Evolutionary conservation across 2,329 filamentous ascomycete genomes (phyloP).

Genomic region (Capronia coronata): DNA sequence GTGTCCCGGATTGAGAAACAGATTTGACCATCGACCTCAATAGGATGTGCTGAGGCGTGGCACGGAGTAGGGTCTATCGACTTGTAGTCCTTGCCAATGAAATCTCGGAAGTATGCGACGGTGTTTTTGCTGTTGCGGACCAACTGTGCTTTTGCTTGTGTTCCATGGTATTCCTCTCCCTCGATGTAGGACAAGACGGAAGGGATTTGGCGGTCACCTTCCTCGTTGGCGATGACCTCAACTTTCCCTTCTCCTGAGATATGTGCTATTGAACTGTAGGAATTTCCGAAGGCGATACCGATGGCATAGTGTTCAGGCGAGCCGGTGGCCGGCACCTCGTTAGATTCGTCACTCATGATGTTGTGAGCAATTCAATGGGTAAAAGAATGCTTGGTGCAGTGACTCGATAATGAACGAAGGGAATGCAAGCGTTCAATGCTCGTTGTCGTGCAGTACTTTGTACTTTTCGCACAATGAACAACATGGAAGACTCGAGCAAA

Average conservation of each 20-base stretch:
- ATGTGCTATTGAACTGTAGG: conserved; percentile 93
- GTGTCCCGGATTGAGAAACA: conserved; percentile 81
- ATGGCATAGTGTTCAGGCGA: conserved; percentile 60
- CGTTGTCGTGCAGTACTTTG: not conserved
- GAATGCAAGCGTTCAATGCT: not conserved
- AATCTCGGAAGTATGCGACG: conserved; percentile 91
- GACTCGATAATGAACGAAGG: not conserved
- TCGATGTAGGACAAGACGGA: conserved; percentile 89
- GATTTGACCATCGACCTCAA: conserved; percentile 64
- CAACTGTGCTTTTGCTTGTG: conserved; percentile 89
- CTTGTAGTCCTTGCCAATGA: conserved; percentile 89
- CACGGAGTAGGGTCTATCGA: conserved; percentile 92
- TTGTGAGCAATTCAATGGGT: not conserved
- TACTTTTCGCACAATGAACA: not conserved
- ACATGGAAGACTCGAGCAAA: not conserved
- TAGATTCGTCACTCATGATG: conserved; percentile 48
- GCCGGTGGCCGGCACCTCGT: conserved; percentile 41
- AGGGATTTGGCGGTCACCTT: conserved; percentile 97
- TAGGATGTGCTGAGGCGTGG: conserved; percentile 86
- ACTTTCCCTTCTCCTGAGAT: conserved; percentile 83
- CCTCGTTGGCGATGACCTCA: conserved; percentile 97
- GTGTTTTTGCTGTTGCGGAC: conserved; percentile 91
- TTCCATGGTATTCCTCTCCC: conserved; percentile 93
- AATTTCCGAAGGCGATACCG: conserved; percentile 96
- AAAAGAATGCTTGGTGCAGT: not conserved